Conservation (phyloP, 1,284 basidiomycete species). For the Serendipita sp. region DNA sequence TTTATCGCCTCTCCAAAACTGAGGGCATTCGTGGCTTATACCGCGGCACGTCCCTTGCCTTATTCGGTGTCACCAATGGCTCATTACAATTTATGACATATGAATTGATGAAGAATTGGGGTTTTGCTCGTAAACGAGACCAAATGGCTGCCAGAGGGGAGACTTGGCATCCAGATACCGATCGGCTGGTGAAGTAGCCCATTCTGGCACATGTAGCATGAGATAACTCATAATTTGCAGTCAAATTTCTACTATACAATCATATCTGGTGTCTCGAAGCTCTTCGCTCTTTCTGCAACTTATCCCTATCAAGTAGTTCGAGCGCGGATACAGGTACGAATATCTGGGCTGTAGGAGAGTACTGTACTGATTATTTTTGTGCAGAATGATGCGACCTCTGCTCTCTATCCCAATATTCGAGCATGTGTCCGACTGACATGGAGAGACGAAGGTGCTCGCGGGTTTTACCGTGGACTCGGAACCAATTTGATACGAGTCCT, state of each 20-base stretch:
- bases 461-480: constrained; percentile 90
- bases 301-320: constrained; percentile 98
- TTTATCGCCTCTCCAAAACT: constrained; percentile 47
- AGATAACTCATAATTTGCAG: constrained; percentile 27
- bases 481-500: constrained; percentile 95
- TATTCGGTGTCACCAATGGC: constrained; percentile 91
- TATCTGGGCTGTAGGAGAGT: background rate
- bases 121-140: constrained; percentile 60
- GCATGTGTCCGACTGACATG: constrained; percentile 70
- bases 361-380: background rate
- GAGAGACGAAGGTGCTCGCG: constrained; percentile 62
- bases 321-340: constrained; percentile 76
- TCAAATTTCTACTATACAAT: constrained; percentile 85
- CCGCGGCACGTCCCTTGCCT: constrained; percentile 75
- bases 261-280: constrained; percentile 84
- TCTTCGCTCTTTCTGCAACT: constrained; percentile 71
- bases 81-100: constrained; percentile 95
- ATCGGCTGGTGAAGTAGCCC: constrained; percentile 58
- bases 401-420: constrained; percentile 69
- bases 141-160: constrained; percentile 44
- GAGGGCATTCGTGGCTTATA: constrained; percentile 79
- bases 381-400: constrained; percentile 46
- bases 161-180: constrained; percentile 54
- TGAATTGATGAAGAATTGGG: constrained; percentile 88
- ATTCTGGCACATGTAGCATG: background rate